Conservation (phyloP, 257 asterid species). For the Knoxia roxburghii region DNA sequence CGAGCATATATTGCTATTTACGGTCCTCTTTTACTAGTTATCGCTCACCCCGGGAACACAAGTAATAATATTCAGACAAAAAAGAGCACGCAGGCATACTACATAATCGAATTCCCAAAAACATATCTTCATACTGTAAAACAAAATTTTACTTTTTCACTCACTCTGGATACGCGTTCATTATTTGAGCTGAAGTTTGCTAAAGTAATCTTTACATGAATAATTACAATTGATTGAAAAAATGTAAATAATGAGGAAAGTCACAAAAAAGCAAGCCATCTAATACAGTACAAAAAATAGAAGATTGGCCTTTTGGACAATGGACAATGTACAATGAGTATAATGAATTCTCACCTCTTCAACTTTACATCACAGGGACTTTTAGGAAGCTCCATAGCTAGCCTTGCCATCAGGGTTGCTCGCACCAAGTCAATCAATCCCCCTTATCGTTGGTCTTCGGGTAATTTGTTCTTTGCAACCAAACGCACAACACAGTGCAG, state of each 20-base stretch:
- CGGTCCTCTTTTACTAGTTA: no score
- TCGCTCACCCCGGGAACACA: no score
- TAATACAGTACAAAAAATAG: neutral
- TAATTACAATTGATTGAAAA: slow-evolving; percentile 15
- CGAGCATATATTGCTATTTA: no score
- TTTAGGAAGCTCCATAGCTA: neutral
- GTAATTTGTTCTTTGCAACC: neutral
- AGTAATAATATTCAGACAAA: no score
- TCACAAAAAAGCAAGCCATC: neutral
- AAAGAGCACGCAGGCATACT: no score
- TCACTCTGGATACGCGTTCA: neutral
- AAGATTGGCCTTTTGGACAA: slow-evolving; percentile 6
- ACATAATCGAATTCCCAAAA: no score
- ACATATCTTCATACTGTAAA: neutral
- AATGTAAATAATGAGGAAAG: slow-evolving; percentile 12
- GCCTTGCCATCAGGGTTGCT: slow-evolving; percentile 1
- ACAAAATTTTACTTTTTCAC: slow-evolving; percentile 4
- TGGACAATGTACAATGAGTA: slow-evolving; percentile 1
- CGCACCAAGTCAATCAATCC: neutral
- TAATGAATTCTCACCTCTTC: neutral
- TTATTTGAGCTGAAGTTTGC: slow-evolving; percentile 1
- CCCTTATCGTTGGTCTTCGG: neutral
- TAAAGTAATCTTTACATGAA: slow-evolving; percentile 6
- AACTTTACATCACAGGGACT: neutral
- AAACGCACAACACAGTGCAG: slow-evolving; percentile 6